A percentile compares a stretch with the other conserved stretches of the same genome.
These are phyloP conservation scores for Pichia kluyveri DNA, from an alignment of 805 yeast genomes.

Conservation along the genomic window DNA sequence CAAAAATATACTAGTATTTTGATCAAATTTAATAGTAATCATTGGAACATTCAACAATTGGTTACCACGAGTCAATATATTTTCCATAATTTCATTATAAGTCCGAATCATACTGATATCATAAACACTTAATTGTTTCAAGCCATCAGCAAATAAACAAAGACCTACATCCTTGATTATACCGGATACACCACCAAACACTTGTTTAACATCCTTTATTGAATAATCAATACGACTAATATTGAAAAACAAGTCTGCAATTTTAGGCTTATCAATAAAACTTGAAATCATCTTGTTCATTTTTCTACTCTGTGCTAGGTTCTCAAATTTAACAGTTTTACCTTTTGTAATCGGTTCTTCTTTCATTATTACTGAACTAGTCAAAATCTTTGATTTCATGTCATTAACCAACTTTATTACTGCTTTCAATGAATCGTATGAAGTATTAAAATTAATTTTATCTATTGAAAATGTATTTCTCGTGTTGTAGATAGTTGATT, in stretches of 20 bases:
- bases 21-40: slow-evolving; percentile 5
- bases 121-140: background rate
- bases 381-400: background rate
- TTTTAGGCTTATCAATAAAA: slow-evolving; percentile 14
- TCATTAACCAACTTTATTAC: background rate
- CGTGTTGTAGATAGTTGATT: slow-evolving; percentile 3
- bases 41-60: slow-evolving; percentile 7
- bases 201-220: slow-evolving; percentile 15
- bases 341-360: slow-evolving; percentile 1
- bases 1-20: slow-evolving; percentile 34
- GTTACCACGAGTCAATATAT: slow-evolving; percentile 7
- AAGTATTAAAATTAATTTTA: slow-evolving; percentile 3
- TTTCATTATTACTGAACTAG: background rate
- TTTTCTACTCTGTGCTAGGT: background rate
- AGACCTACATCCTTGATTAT: slow-evolving; percentile 12
- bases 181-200: slow-evolving; percentile 27
- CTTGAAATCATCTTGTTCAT: slow-evolving; percentile 21
- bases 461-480: slow-evolving; percentile 6
- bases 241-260: slow-evolving; percentile 8
- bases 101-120: slow-evolving; percentile 3
- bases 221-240: slow-evolving; percentile 11
- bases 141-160: slow-evolving; percentile 11
- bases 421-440: background rate
- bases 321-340: slow-evolving; percentile 2
- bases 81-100: background rate